Conservation (phyloP, 2,329 filamentous ascomycete genomes). For the Gaeumannomyces tritici region DNA sequence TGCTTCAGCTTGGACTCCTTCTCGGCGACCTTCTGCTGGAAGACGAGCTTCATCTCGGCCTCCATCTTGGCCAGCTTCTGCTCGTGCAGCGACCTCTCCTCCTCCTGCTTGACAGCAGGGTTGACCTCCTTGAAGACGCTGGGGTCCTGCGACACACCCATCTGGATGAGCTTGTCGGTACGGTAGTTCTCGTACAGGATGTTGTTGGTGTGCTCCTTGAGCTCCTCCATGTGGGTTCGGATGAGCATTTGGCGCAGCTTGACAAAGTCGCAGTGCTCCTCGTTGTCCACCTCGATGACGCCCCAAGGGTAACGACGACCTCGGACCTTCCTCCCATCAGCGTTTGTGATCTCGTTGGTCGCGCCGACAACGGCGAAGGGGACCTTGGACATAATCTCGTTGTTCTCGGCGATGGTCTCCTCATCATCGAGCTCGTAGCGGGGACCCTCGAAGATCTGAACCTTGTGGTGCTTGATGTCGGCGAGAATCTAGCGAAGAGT, state of each 20-base stretch:
- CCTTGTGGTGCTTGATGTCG: slow-evolving; percentile 93
- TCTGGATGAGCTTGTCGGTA: slow-evolving; percentile 96
- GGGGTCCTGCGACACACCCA: slow-evolving; percentile 97
- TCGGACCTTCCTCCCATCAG: slow-evolving; percentile 90
- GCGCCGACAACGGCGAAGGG: slow-evolving; percentile 97
- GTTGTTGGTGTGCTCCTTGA: slow-evolving; percentile 99
- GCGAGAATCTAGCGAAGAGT: slow-evolving; percentile 64
- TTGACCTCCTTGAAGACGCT: slow-evolving; percentile 99
- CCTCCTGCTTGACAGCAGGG: slow-evolving; percentile 98
- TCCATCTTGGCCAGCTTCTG: slow-evolving; percentile 99
- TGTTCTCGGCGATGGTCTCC: slow-evolving; percentile 99
- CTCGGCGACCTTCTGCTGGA: slow-evolving; percentile 99
- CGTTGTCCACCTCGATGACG: slow-evolving; percentile 97
- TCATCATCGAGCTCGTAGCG: slow-evolving; percentile 98
- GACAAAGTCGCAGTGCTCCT: slow-evolving; percentile 99
- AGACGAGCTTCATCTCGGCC: slow-evolving; percentile 99
- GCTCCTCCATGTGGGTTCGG: slow-evolving; percentile 99
- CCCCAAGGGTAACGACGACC: slow-evolving; percentile 97
- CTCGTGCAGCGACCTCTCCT: slow-evolving; percentile 95
- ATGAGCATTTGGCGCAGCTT: slow-evolving; percentile 99
- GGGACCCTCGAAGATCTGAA: slow-evolving; percentile 98
- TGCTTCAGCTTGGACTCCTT: slow-evolving; percentile 99
- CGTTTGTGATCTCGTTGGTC: slow-evolving; percentile 83
- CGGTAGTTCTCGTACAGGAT: slow-evolving; percentile 98
- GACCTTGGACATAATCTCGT: slow-evolving; percentile 99